Conservation (phyloP, 192 early-diverging fungal genomes). For the Podila minutissima region DNA sequence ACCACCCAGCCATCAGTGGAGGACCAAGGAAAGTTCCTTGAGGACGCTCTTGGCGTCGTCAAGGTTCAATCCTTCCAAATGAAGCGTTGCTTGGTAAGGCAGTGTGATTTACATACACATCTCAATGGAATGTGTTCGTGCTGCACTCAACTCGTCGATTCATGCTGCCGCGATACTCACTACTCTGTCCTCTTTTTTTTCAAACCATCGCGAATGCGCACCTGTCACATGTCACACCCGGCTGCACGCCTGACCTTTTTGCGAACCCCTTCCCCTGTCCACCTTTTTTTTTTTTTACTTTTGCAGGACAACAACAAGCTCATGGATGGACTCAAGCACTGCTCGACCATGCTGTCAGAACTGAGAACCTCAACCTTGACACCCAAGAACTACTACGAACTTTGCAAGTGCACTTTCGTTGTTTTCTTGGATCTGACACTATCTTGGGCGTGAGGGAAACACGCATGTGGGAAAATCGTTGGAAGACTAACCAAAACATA, state of each 20-base stretch:
- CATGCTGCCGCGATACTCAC: not conserved
- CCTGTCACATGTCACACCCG: not conserved
- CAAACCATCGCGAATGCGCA: not conserved
- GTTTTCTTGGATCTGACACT: not conserved
- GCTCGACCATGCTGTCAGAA: constrained; percentile 97
- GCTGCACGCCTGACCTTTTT: not conserved
- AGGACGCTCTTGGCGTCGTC: constrained; percentile 92
- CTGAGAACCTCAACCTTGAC: constrained; percentile 94
- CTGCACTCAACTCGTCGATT: not conserved
- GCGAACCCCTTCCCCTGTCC: not conserved
- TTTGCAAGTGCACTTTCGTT: constrained; percentile 72
- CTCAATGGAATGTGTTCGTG: too few species aligned
- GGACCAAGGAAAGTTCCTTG: constrained; percentile 91
- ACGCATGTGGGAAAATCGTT: not conserved
- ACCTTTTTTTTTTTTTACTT: not conserved
- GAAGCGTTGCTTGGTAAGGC: constrained; percentile 88
- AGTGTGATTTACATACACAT: not conserved
- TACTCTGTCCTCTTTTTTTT: not conserved
- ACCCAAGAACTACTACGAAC: constrained; percentile 99
- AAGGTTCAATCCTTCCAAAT: constrained; percentile 96
- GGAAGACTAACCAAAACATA: not conserved
- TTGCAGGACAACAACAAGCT: constrained; percentile 85
- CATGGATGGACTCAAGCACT: constrained; percentile 98
- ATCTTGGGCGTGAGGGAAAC: not conserved
- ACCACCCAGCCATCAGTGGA: constrained; percentile 62